Evolutionary conservation across 2,329 filamentous ascomycete genomes (phyloP).

Genomic region (Cercospora sesami): DNA sequence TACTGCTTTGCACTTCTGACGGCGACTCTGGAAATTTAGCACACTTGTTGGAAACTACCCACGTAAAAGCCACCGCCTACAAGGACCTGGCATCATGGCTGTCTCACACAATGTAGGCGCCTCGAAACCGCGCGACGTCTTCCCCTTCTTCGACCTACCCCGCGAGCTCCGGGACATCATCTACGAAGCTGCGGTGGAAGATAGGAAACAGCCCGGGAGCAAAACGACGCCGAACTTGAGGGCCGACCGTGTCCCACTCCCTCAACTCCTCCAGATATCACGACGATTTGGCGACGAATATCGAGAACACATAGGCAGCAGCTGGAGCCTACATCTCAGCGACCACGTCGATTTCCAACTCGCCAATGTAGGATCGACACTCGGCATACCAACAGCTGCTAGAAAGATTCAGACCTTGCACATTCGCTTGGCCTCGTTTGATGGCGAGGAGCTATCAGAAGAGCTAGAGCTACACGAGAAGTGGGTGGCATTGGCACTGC

Average conservation of each 20-base stretch:
- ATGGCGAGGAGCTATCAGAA: not conserved
- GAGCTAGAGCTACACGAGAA: conserved; percentile 5
- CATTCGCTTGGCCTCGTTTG: not conserved
- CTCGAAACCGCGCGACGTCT: conserved; percentile 26
- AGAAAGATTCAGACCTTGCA: not conserved
- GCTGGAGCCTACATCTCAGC: not conserved
- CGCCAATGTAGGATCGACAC: not conserved
- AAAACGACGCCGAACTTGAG: not conserved
- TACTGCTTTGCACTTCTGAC: not conserved
- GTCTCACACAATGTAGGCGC: not conserved
- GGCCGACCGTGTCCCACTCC: not conserved
- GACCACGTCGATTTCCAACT: not conserved
- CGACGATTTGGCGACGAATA: not conserved
- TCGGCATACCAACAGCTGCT: not conserved
- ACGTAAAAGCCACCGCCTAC: not conserved
- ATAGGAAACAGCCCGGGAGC: not conserved
- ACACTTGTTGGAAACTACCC: not conserved
- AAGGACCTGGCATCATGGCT: not conserved
- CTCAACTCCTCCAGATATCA: not conserved
- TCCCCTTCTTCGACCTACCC: conserved; percentile 22
- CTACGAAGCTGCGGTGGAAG: conserved; percentile 7
- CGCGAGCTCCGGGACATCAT: conserved; percentile 22
- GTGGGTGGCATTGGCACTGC: not conserved
- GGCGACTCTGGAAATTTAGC: not conserved
- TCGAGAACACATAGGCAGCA: not conserved